Conservation (phyloP, 441 rosid species). For the Populus trichocarpa region DNA sequence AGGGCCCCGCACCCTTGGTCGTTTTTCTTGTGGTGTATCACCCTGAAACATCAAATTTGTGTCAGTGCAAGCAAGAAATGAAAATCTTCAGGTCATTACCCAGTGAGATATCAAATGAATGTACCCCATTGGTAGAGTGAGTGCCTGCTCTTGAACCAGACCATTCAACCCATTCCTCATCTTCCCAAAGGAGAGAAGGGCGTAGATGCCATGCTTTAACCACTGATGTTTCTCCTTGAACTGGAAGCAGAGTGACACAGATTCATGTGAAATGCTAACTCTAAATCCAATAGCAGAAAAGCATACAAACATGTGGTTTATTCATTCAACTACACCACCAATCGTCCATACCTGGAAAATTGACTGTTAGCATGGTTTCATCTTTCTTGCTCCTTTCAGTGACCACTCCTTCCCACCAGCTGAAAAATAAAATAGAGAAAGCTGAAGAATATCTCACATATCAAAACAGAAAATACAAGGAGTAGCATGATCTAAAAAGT, state of each 20-base stretch:
- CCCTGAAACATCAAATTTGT: slow-evolving; percentile 51
- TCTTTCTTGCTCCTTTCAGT: slow-evolving; percentile 81
- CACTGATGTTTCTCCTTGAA: slow-evolving; percentile 55
- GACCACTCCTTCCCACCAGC: slow-evolving; percentile 82
- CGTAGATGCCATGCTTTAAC: slow-evolving; percentile 82
- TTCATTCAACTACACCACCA: neutral
- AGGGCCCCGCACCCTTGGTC: slow-evolving; percentile 51
- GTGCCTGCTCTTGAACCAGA: slow-evolving; percentile 43
- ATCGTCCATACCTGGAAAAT: slow-evolving; percentile 66
- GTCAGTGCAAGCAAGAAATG: slow-evolving; percentile 16
- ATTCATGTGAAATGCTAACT: slow-evolving; percentile 8
- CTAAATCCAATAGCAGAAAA: slow-evolving; percentile 1
- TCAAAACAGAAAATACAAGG: neutral
- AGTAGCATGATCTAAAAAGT: neutral
- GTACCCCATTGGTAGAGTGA: slow-evolving; percentile 50
- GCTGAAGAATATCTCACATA: slow-evolving; percentile 26
- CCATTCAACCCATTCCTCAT: slow-evolving; percentile 87
- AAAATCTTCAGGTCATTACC: slow-evolving; percentile 6
- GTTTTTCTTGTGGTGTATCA: slow-evolving; percentile 85
- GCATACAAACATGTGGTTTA: neutral
- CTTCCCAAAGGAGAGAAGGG: slow-evolving; percentile 81
- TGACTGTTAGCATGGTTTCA: slow-evolving; percentile 57
- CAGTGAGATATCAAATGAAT: slow-evolving; percentile 3
- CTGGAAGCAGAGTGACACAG: slow-evolving; percentile 39
- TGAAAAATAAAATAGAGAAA: slow-evolving; percentile 7